Conservation (phyloP, 768 basidiomycete genomes). For the Suillus clintonianus region DNA sequence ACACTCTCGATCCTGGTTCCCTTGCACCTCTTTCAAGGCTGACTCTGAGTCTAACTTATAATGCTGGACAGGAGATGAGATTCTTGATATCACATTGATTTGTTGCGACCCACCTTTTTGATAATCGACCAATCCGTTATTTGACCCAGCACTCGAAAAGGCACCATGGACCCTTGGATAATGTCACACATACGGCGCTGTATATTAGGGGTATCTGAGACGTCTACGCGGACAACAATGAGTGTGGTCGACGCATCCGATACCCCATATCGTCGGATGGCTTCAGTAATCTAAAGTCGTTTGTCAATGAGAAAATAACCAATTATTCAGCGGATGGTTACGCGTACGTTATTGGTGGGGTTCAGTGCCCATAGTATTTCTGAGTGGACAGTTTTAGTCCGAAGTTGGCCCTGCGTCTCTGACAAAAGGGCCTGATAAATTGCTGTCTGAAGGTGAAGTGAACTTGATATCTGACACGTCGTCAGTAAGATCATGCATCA, state of each 20-base stretch:
- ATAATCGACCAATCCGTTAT: slow-evolving; percentile 74
- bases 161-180: slow-evolving; percentile 57
- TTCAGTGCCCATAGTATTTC: slow-evolving; percentile 89
- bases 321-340: neutral
- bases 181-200: slow-evolving; percentile 54
- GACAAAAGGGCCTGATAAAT: slow-evolving; percentile 81
- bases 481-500: slow-evolving; percentile 12
- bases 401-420: slow-evolving; percentile 54
- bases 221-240: slow-evolving; percentile 69
- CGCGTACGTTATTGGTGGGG: slow-evolving; percentile 79
- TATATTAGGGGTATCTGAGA: slow-evolving; percentile 42
- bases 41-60: slow-evolving; percentile 68
- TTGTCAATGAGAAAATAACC: neutral
- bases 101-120: slow-evolving; percentile 59
- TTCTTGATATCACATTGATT: too few relatives aligned
- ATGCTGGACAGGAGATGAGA: slow-evolving; percentile 42
- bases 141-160: slow-evolving; percentile 43
- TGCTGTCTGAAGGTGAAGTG: slow-evolving; percentile 80
- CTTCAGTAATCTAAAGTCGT: slow-evolving; percentile 75
- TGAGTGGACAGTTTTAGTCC: slow-evolving; percentile 88
- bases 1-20: slow-evolving; percentile 37
- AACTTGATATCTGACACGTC: slow-evolving; percentile 69
- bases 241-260: slow-evolving; percentile 65
- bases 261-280: slow-evolving; percentile 83
- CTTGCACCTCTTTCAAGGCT: slow-evolving; percentile 36